Percentiles rank a stretch among this genome's conserved stretches.
These are phyloP conservation scores for Carallia brachiata DNA, from an alignment of 345 rosid genomes.

Conservation along the genomic window DNA sequence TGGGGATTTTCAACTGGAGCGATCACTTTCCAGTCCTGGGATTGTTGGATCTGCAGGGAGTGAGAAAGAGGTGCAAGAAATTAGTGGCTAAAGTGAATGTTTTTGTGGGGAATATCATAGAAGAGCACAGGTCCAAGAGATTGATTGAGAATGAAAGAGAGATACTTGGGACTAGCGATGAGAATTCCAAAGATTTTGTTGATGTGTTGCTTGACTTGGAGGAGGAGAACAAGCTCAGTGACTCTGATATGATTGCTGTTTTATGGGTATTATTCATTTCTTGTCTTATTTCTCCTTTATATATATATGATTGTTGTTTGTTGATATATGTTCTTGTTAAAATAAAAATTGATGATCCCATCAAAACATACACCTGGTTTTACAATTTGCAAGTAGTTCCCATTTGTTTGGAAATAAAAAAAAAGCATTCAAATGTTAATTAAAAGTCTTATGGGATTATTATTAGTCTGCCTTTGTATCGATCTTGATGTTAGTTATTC, in stretches of 20 bases:
- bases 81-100: constrained; percentile 51
- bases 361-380: too few species aligned
- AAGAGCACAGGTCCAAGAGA: constrained; percentile 51
- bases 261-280: constrained; percentile 53
- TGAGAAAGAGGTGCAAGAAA: constrained; percentile 57
- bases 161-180: constrained; percentile 12
- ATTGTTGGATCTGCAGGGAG: constrained; percentile 69
- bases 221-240: constrained; percentile 47
- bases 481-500: too few species aligned
- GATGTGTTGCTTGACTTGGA: constrained; percentile 67
- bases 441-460: too few species aligned
- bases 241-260: constrained; percentile 77
- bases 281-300: background rate
- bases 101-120: constrained; percentile 55
- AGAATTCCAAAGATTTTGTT: constrained; percentile 51
- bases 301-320: too few species aligned
- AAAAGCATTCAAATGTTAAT: too few species aligned
- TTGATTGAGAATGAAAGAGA: background rate
- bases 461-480: too few species aligned
- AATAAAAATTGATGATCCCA: too few species aligned
- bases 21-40: constrained; percentile 70
- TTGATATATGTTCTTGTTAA: too few species aligned
- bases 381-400: too few species aligned
- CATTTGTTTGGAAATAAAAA: too few species aligned
- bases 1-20: constrained; percentile 75